phyloP scores from a whole-genome alignment of 257 asterid species.

The Ehretia macrophylla region DNA sequence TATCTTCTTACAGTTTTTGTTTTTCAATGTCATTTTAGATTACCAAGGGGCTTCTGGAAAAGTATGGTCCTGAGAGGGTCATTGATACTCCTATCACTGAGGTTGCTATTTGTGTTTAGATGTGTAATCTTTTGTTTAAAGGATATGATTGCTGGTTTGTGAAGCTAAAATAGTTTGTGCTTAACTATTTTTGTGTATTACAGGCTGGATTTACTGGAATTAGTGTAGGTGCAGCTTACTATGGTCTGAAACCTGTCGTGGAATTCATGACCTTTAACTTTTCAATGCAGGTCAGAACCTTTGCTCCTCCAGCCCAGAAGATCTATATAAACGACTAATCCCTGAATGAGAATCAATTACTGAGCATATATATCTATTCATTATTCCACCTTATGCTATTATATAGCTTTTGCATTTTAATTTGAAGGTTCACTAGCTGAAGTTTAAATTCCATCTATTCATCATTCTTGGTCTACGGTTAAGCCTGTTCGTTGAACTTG shows the following conservation, averaged over 20 bases:
- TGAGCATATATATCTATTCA: not conserved
- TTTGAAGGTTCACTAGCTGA: not conserved
- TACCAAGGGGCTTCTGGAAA: conserved; percentile 79
- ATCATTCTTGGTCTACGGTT: not conserved
- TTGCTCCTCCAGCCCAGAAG: not conserved
- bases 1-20: conserved; percentile 8
- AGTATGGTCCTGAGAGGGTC: conserved; percentile 91
- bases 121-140: not conserved
- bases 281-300: conserved; percentile 80
- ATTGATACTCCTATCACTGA: conserved; percentile 93
- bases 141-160: too few relatives aligned
- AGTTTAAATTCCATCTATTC: not conserved
- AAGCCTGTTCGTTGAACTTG: not conserved
- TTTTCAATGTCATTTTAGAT: conserved; percentile 37
- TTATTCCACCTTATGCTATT: not conserved
- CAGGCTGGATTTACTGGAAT: conserved; percentile 98
- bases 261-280: conserved; percentile 98
- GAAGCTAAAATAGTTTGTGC: not conserved
- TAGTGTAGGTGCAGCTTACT: conserved; percentile 95
- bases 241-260: conserved; percentile 79
- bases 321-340: not conserved
- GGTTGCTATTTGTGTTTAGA: conserved; percentile 41
- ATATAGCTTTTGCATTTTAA: not conserved
- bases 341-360: not conserved
- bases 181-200: conserved; percentile 12